A percentile compares a stretch with the other conserved stretches of the same genome.
Evolutionary conservation across 2,329 filamentous ascomycete species (phyloP).

Genomic region (Colletotrichum musicola): DNA sequence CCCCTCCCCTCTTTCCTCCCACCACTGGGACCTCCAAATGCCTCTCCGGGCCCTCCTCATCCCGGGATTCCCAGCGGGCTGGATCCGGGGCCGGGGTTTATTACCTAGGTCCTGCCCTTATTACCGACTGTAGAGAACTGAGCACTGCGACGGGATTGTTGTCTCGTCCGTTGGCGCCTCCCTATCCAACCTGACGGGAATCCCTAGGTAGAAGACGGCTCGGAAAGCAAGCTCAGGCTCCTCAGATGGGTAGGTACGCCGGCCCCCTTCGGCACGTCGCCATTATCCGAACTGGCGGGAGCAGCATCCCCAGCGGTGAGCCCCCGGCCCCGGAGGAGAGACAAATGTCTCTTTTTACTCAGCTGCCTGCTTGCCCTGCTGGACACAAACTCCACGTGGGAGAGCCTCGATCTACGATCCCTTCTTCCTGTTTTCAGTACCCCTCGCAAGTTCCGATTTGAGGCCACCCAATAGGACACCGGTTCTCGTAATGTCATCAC

Average conservation of each 20-base stretch:
- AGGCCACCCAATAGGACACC: too few species aligned
- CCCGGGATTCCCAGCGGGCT: constrained; percentile 3
- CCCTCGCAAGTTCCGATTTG: too few species aligned
- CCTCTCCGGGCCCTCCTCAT: background rate
- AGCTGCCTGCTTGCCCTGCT: background rate
- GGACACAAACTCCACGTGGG: background rate
- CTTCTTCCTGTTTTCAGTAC: too few species aligned
- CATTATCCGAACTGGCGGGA: background rate
- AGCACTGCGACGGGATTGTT: too few species aligned
- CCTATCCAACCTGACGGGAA: background rate
- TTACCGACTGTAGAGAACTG: too few species aligned
- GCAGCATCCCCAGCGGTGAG: background rate
- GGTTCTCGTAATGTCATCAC: too few species aligned
- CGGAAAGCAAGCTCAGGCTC: background rate
- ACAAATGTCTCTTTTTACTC: constrained; percentile 19
- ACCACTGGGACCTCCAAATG: background rate
- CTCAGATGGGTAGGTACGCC: background rate
- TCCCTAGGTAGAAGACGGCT: background rate
- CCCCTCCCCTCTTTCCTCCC: too few species aligned
- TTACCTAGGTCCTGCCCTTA: too few species aligned
- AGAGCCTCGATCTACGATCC: background rate
- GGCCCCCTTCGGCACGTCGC: background rate
- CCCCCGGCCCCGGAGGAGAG: background rate
- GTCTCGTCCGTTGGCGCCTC: background rate
- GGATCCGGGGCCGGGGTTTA: constrained; percentile 2